Conservation (phyloP, 1,284 basidiomycete genomes). For the Puccinia horiana region DNA sequence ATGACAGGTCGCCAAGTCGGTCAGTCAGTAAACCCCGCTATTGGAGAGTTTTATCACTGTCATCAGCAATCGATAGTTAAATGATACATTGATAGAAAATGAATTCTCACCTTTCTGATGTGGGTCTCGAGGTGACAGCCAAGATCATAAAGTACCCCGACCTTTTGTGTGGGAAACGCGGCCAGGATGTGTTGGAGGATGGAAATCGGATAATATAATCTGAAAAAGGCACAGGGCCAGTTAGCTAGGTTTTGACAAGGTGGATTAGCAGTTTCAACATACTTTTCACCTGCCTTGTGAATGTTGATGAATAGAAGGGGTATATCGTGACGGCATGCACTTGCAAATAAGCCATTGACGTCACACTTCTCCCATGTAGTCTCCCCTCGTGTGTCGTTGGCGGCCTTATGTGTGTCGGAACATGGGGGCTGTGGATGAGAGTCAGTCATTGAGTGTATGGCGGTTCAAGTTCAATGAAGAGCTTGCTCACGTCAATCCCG, state of each 20-base stretch:
- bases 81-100: no score
- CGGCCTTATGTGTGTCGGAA: neutral
- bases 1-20: no score
- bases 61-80: no score
- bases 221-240: neutral
- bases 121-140: constrained; percentile 33
- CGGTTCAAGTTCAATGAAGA: neutral
- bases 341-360: constrained; percentile 16
- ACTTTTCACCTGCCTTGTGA: constrained; percentile 16
- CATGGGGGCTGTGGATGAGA: neutral
- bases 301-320: constrained; percentile 3
- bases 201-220: constrained; percentile 21
- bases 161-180: neutral
- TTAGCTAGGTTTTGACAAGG: neutral
- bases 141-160: constrained; percentile 8
- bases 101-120: constrained; percentile 10
- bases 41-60: no score
- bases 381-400: neutral
- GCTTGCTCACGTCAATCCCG: neutral
- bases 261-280: neutral
- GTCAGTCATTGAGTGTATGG: neutral
- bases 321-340: constrained; percentile 14
- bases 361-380: constrained; percentile 25
- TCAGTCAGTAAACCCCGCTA: no score
- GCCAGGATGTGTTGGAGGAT: neutral